These are phyloP conservation scores for Globisporangium orthogonon DNA, from an alignment of 352 stramenopile species.

Conservation along the genomic window DNA sequence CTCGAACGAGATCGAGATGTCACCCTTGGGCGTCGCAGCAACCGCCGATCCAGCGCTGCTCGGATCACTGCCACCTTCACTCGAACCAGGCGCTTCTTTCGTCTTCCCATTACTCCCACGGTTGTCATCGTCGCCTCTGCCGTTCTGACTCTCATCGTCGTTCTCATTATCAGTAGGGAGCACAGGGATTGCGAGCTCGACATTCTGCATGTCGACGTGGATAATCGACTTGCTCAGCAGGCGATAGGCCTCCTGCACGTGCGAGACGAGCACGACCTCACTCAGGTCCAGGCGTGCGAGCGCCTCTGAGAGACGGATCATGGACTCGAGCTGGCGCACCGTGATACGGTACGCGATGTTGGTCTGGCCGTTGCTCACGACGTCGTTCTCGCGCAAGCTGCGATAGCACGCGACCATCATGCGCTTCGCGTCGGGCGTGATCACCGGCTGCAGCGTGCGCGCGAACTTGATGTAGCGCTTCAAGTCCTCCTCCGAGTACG, in stretches of 20 bases:
- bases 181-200: constrained; percentile 86
- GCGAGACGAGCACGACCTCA: constrained; percentile 84
- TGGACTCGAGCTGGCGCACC: constrained; percentile 97
- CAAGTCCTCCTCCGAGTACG: constrained; percentile 83
- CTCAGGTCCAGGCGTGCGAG: constrained; percentile 94
- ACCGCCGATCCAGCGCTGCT: not conserved
- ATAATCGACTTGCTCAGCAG: constrained; percentile 98
- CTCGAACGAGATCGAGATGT: constrained; percentile 70
- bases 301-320: constrained; percentile 97
- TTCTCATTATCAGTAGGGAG: constrained; percentile 34
- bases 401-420: constrained; percentile 98
- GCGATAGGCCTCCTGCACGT: constrained; percentile 96
- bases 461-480: constrained; percentile 95
- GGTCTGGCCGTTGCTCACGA: constrained; percentile 87
- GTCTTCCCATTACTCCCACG: constrained; percentile 8
- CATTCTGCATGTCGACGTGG: constrained; percentile 97
- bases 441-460: constrained; percentile 62
- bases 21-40: constrained; percentile 9
- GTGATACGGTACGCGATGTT: constrained; percentile 98
- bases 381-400: constrained; percentile 94
- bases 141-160: constrained; percentile 28
- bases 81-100: not conserved
- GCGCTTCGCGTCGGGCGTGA: constrained; percentile 69
- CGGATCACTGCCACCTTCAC: not conserved
- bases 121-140: constrained; percentile 15